Conservation (phyloP, 768 basidiomycete species). For the Auriscalpium vulgare region DNA sequence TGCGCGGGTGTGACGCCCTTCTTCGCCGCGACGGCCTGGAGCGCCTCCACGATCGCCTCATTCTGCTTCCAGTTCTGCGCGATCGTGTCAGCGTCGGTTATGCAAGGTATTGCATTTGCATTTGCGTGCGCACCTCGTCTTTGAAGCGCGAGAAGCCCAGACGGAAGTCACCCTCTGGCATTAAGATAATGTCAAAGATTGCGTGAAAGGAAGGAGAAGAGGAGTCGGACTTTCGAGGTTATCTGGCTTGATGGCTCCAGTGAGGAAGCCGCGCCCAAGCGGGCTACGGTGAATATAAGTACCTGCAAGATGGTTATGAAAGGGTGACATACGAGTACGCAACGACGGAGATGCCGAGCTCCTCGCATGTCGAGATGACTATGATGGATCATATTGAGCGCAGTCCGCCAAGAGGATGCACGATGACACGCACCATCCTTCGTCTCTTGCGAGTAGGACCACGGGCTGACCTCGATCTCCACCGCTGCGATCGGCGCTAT, state of each 20-base stretch:
- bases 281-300: constrained; percentile 27
- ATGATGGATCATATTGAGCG: not conserved
- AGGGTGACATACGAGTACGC: constrained; percentile 43
- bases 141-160: constrained; percentile 27
- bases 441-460: constrained; percentile 47
- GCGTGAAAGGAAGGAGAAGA: not conserved
- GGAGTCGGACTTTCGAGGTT: constrained; percentile 23
- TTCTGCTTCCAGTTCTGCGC: constrained; percentile 33
- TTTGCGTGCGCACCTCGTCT: constrained; percentile 21
- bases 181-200: no score
- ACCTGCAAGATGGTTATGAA: not conserved
- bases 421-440: constrained; percentile 27
- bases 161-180: constrained; percentile 29
- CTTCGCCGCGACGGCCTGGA: constrained; percentile 31
- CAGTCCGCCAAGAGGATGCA: not conserved
- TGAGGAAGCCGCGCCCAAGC: constrained; percentile 45
- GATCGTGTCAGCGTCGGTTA: not conserved
- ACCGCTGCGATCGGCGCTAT: constrained; percentile 49
- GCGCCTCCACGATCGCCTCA: constrained; percentile 31
- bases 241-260: constrained; percentile 36
- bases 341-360: constrained; percentile 50
- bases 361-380: constrained; percentile 46
- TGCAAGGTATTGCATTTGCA: no score
- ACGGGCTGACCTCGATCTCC: constrained; percentile 63
- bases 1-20: constrained; percentile 35